Base-by-base conservation (phyloP, 1,139 yeast genomes). In the Tardiomyces blankii region DNA sequence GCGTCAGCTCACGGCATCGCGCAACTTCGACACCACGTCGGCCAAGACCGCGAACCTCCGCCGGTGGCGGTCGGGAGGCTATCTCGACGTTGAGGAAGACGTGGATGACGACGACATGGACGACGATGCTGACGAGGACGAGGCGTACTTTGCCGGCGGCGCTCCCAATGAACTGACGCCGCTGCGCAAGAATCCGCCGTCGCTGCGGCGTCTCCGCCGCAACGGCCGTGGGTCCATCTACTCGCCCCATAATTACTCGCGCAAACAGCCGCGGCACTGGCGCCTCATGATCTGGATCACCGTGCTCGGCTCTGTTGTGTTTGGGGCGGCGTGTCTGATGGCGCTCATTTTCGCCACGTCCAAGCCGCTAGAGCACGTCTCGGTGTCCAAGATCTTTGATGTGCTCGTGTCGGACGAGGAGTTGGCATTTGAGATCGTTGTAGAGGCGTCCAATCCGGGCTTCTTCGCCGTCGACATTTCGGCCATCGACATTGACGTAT, bases 261-360 rank as follows among this genome's bases (percentile, higher is more conserved):
- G 55, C 25, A 48, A 51, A 18, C 51, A 54, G 38, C 52, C 54
- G 41, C 56, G 52, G 42, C 57, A 54, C 18, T 48, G 62, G 23
- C 57, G 66, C 13, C 46, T 60, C 21, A 48, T 57, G 41, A 51
- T 65, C 13, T 63, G 65, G 63, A 44, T 55, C 30, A 48, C 55
- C 19, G 46, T 63, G 14, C 49, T 56, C 9, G 50, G 60, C 4
- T 46, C 61, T 30, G 44, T 57, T 39, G 49, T 66, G 18, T 52
- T 65, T 35, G 56, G 55, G 6, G 49, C 82, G 32, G 96, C 96
- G 2, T 88, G 87, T 59, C 68, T 82, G 6, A 72, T 83, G 60
- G 97, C 96, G 0, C 86, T 89, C 59, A 68, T 87, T 4, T 68
- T 89, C 46, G 96, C 96, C 0, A 82, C 95, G 1, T 81, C 89